phyloP scores from a whole-genome alignment of 768 basidiomycete species.

The Boletus vinaceobasis region DNA sequence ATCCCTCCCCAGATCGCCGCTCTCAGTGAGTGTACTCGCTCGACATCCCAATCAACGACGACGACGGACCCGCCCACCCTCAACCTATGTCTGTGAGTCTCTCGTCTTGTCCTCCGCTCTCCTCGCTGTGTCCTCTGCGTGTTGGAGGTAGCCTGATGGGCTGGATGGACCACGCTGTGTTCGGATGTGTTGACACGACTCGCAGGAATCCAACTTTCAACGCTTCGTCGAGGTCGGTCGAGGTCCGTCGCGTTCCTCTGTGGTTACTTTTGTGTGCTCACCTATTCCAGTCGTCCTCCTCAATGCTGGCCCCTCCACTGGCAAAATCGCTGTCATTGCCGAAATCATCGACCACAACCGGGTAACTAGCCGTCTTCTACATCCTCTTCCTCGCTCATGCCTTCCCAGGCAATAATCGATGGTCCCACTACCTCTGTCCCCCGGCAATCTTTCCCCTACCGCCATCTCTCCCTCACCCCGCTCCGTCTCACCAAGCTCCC shows the following conservation, averaged over 20 bases:
- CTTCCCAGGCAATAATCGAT: slow-evolving; percentile 84
- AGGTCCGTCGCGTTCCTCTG: slow-evolving; percentile 39
- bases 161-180: slow-evolving; percentile 9
- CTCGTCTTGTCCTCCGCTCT: no score
- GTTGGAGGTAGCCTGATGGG: background rate
- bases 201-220: slow-evolving; percentile 83
- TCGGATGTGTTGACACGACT: slow-evolving; percentile 18
- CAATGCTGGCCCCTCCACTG: slow-evolving; percentile 78
- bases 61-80: background rate
- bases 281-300: slow-evolving; percentile 73
- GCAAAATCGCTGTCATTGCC: slow-evolving; percentile 91
- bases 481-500: slow-evolving; percentile 80
- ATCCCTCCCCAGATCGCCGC: background rate
- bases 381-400: background rate
- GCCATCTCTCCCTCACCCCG: slow-evolving; percentile 88
- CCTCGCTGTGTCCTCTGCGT: background rate
- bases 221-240: slow-evolving; percentile 99
- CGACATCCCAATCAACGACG: background rate
- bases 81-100: slow-evolving; percentile 24
- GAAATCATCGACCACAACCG: slow-evolving; percentile 99
- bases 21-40: background rate
- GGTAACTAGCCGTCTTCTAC: slow-evolving; percentile 39
- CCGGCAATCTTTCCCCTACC: slow-evolving; percentile 89
- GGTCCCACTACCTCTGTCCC: slow-evolving; percentile 90
- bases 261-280: background rate